A percentile compares a stretch with the other conserved stretches of the same genome.
Conservation (phyloP, 192 early-diverging fungal species). For the Linnemannia elongata region DNA sequence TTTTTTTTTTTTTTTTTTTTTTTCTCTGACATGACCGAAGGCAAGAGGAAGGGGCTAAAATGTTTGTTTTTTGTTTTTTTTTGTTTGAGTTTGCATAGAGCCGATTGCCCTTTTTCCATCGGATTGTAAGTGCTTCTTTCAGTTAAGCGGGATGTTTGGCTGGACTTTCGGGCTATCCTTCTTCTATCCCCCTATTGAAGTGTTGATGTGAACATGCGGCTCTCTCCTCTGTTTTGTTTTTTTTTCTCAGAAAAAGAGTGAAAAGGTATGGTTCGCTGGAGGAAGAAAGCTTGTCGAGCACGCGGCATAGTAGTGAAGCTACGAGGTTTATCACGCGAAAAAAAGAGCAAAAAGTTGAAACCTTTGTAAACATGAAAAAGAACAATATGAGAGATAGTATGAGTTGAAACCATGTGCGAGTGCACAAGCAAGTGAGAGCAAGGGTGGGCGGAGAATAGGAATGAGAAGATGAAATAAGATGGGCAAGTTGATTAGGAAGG, state of each 20-base stretch:
- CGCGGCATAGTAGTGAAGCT: neutral
- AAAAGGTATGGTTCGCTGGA: too few species aligned
- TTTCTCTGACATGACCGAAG: neutral
- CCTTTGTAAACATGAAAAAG: neutral
- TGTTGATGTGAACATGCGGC: constrained; percentile 33
- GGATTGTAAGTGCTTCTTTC: neutral
- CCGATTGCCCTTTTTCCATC: neutral
- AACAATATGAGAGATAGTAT: neutral
- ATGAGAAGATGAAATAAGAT: neutral
- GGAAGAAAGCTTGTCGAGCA: neutral
- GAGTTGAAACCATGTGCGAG: neutral
- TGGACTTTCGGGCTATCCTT: neutral
- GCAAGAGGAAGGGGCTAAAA: neutral
- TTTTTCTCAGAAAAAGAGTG: neutral
- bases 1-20: constrained; percentile 5
- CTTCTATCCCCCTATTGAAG: neutral
- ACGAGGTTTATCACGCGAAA: neutral
- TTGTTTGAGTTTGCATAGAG: neutral
- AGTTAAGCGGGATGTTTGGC: neutral
- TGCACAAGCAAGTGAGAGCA: neutral
- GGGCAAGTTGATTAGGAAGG: neutral
- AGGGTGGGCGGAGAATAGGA: neutral
- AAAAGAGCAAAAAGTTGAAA: neutral
- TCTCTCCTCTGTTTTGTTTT: neutral
- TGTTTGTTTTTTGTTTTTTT: neutral